These are phyloP conservation scores for Solanum hybrid DNA, from an alignment of 305 asterid genomes.

Conservation along the genomic window DNA sequence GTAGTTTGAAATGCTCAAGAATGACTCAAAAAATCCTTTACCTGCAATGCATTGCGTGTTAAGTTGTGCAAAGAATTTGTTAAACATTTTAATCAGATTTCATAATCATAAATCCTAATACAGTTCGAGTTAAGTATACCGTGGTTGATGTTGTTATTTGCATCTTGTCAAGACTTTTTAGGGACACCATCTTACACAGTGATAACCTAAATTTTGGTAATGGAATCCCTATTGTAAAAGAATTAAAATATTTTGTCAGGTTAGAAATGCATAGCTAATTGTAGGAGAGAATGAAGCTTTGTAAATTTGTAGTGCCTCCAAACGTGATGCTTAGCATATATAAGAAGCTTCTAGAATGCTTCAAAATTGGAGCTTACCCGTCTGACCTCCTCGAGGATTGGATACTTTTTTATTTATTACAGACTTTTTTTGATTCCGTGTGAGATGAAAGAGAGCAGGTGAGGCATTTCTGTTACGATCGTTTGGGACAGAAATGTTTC, in stretches of 20 bases:
- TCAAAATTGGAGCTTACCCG: background rate
- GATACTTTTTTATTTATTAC: background rate
- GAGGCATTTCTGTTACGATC: background rate
- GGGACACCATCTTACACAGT: background rate
- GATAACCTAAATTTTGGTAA: background rate
- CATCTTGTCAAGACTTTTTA: background rate
- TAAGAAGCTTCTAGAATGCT: background rate
- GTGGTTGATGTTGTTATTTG: background rate
- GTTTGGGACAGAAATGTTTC: background rate
- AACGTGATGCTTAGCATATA: background rate
- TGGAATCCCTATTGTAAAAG: background rate
- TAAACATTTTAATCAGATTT: background rate
- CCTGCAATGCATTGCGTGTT: background rate
- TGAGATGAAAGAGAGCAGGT: background rate
- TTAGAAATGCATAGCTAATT: background rate
- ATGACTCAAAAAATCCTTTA: background rate
- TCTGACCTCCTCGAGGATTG: background rate
- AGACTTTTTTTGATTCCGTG: background rate
- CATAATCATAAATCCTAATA: background rate
- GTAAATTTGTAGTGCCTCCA: background rate
- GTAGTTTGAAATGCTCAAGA: background rate
- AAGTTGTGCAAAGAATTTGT: background rate
- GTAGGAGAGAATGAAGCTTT: background rate
- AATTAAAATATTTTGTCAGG: background rate
- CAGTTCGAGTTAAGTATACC: background rate